Evolutionary conservation across 2,329 filamentous ascomycete genomes (phyloP).

Genomic region (Ilyonectria destructans): DNA sequence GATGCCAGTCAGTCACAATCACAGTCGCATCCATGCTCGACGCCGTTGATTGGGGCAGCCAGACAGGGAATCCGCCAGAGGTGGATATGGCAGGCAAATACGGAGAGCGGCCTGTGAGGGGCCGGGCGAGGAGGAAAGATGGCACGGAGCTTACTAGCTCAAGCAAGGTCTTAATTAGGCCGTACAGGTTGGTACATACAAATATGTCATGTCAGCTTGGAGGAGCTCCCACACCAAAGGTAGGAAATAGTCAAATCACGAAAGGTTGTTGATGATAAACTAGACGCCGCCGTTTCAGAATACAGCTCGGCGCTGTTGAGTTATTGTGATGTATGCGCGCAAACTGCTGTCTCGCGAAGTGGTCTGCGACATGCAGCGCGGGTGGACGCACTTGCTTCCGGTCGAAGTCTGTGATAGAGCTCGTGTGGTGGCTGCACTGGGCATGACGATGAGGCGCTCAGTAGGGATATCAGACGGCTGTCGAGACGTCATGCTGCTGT

Average conservation of each 20-base stretch:
- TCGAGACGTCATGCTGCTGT: not conserved
- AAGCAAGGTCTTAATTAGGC: not conserved
- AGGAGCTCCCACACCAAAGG: not conserved
- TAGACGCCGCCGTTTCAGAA: not conserved
- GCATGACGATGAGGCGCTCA: not conserved
- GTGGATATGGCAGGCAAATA: constrained; percentile 27
- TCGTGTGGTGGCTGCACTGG: not conserved
- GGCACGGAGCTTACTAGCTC: constrained; percentile 9
- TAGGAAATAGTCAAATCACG: not conserved
- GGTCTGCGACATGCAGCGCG: not conserved
- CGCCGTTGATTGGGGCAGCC: constrained; percentile 25
- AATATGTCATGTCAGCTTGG: not conserved
- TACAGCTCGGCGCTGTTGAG: not conserved
- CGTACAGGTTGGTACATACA: not conserved
- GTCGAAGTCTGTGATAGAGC: not conserved
- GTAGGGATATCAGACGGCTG: not conserved
- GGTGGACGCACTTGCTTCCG: not conserved
- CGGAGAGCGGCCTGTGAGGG: constrained; percentile 10
- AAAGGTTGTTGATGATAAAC: not conserved
- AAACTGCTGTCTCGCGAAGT: not conserved
- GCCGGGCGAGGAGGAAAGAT: constrained; percentile 2
- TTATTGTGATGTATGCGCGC: not conserved
- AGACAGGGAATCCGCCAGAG: constrained; percentile 24
- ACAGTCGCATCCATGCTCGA: constrained; percentile 29
- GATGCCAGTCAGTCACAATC: constrained; percentile 32